Evolutionary conservation across 1,284 basidiomycete species (phyloP), one percentile per base, ranked within the genome.

Genomic region (Naganishia cerealis): DNA sequence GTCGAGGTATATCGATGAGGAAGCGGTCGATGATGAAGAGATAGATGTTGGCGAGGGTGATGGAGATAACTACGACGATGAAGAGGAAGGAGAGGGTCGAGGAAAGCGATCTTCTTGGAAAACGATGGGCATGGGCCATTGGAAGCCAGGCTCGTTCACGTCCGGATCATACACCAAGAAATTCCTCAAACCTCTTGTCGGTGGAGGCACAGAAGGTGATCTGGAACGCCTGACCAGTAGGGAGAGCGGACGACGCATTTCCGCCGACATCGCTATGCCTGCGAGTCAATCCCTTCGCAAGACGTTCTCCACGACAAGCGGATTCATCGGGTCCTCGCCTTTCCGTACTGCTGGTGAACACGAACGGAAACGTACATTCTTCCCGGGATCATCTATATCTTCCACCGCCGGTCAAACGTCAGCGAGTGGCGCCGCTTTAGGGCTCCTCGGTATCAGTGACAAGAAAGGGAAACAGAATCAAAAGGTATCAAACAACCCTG

Each of bases 261-360:
- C 36, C 21, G 59, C 39, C 9, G 59, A 68, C 24, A 57, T 50
- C 13, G 52, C 38, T 6, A 61, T 67, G 50, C 54, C 66, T 3
- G 66, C 66, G 15, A 78, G 79, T 24, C 75, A 73, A 7, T 78
- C 79, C 2, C 70, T 80, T 36, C 77, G 75, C 69, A 81, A 80
- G 73, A 78, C 76, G 52, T 70, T 76, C 63, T 76, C 75, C 36
- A 77, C 77, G 15, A 63, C 61, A 9, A 77, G 78, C 40, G 77
- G 78, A 18, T 70, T 79, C 46, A 78, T 75, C 33, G 76, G 76
- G 66, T 67, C 73, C 74, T 79, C 77, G 2, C 77, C 78, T 3
- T 79, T 78, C 73, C 68, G 75, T 10, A 76, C 72, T 72, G 71
- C 75, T 1, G 62, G 65, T 36, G 74, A 77, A 57, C 72, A 71